Evolutionary conservation across 345 rosid species (phyloP).

Genomic region (Firmiana major): DNA sequence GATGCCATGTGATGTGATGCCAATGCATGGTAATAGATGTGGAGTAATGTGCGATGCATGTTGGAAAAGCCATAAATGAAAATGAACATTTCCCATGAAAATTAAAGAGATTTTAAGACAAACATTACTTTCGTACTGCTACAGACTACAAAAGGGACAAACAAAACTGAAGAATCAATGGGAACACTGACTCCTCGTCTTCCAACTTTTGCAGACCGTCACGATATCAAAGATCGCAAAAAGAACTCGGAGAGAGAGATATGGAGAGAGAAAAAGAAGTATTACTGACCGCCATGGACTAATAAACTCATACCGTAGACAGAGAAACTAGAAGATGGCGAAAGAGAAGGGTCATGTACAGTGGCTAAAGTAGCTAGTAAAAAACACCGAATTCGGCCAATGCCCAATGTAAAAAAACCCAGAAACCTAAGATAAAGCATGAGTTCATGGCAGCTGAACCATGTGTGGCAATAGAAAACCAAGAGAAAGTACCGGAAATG

Average conservation of each 20-base stretch:
- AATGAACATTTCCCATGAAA: neutral
- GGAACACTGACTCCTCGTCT: neutral
- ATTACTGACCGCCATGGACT: neutral
- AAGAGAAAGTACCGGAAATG: slow-evolving; percentile 20
- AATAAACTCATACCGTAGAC: neutral
- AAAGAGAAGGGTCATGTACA: neutral
- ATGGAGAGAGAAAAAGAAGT: neutral
- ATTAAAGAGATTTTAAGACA: neutral
- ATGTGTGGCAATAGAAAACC: neutral
- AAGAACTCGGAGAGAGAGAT: neutral
- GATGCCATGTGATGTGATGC: neutral
- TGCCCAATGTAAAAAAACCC: neutral
- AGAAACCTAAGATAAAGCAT: neutral
- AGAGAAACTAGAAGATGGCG: neutral
- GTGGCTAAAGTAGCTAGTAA: neutral
- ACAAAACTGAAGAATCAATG: neutral
- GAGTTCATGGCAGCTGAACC: neutral
- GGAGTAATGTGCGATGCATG: neutral
- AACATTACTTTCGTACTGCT: neutral
- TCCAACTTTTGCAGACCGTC: neutral
- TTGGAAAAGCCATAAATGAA: neutral
- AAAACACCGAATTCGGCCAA: neutral
- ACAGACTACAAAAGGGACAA: neutral
- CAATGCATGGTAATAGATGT: too few species aligned
- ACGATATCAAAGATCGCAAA: neutral